Percentiles rank a stretch among this genome's conserved stretches.
Conservation (phyloP, 176 grass and related monocot species). For the Oryza meyeriana region DNA sequence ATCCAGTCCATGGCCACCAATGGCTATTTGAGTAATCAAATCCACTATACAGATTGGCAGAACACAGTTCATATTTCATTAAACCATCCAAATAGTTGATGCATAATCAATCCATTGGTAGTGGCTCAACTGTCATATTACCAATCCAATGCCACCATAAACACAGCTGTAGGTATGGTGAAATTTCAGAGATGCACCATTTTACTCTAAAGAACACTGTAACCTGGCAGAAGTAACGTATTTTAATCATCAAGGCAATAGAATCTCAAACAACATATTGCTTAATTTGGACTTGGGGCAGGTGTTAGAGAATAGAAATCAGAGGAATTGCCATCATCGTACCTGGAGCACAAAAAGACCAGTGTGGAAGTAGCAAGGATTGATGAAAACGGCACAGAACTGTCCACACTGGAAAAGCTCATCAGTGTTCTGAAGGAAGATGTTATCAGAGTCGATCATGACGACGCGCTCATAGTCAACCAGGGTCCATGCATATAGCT, state of each 20-base stretch:
- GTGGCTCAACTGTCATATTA: background rate
- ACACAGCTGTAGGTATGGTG: background rate
- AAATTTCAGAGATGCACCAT: background rate
- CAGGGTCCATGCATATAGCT: constrained; percentile 93
- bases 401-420: constrained; percentile 97
- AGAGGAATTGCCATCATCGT: background rate
- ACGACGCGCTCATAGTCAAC: constrained; percentile 84
- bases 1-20: background rate
- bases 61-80: background rate
- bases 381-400: constrained; percentile 98
- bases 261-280: constrained; percentile 3
- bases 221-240: background rate
- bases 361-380: constrained; percentile 97
- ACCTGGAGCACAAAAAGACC: constrained; percentile 98
- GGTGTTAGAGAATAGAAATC: background rate
- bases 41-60: background rate
- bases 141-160: background rate
- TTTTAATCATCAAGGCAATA: background rate
- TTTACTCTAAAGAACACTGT: background rate
- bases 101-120: background rate
- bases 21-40: background rate
- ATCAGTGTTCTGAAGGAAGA: constrained; percentile 87
- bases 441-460: constrained; percentile 96
- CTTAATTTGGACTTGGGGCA: background rate
- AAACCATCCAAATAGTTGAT: background rate